Evolutionary conservation across 2,329 filamentous ascomycete genomes (phyloP).

Genomic region (Phoma herbarum): DNA sequence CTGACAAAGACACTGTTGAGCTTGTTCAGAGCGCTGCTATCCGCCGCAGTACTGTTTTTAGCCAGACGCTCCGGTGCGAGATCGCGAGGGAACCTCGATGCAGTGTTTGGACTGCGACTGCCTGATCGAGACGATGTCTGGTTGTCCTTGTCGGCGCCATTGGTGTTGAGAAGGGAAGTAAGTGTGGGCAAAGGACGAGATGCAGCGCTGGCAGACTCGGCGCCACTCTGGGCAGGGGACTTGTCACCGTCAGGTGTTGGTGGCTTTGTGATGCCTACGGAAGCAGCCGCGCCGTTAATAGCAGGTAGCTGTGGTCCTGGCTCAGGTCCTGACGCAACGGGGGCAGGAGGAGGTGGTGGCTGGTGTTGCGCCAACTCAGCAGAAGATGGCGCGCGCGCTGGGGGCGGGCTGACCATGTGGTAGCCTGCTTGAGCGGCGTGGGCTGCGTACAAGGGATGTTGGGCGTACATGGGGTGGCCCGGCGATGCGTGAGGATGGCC

Average conservation of each 20-base stretch:
- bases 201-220: constrained; percentile 39
- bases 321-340: constrained; percentile 38
- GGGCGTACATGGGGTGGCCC: constrained; percentile 40
- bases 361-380: constrained; percentile 53
- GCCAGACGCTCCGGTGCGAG: constrained; percentile 44
- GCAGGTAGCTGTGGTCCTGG: constrained; percentile 50
- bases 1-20: constrained; percentile 48
- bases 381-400: constrained; percentile 53
- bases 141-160: constrained; percentile 40
- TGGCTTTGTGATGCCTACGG: constrained; percentile 38
- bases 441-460: constrained; percentile 39
- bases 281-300: constrained; percentile 40
- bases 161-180: constrained; percentile 45
- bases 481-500: constrained; percentile 51
- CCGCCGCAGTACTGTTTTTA: constrained; percentile 44
- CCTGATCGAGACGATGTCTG: constrained; percentile 51
- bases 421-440: constrained; percentile 46
- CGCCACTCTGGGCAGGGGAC: constrained; percentile 54
- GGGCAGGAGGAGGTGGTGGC: constrained; percentile 45
- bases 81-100: constrained; percentile 41
- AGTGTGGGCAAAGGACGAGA: constrained; percentile 59
- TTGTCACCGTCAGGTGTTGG: constrained; percentile 50
- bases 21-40: constrained; percentile 45
- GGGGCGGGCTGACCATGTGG: constrained; percentile 50
- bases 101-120: constrained; percentile 53